Conservation (phyloP, 495 filamentous ascomycete genomes). For the Copromyces sp. region DNA sequence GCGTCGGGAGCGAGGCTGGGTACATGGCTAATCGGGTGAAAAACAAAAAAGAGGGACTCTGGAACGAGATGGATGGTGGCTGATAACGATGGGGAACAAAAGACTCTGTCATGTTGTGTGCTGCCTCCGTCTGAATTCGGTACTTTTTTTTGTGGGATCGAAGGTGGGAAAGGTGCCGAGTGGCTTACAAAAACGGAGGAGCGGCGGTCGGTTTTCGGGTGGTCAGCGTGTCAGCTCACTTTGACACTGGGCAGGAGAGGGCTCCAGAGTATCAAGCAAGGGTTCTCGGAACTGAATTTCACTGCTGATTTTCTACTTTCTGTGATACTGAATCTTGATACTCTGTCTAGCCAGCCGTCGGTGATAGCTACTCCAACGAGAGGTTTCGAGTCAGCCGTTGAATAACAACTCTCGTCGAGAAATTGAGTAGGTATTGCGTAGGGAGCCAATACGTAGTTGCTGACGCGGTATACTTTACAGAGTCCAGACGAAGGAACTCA, state of each 20-base stretch:
- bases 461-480: neutral
- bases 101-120: too few relatives aligned
- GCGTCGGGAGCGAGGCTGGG: neutral
- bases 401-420: neutral
- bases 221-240: neutral
- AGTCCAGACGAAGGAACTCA: neutral
- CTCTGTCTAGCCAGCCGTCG: neutral
- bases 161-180: neutral
- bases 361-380: neutral
- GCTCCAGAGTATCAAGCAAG: neutral
- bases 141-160: neutral
- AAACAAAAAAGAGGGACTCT: too few relatives aligned
- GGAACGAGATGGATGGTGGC: neutral
- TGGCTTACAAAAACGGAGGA: neutral
- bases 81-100: too few relatives aligned
- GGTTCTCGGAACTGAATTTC: neutral
- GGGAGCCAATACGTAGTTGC: neutral
- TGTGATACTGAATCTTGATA: neutral
- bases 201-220: neutral
- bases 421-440: neutral
- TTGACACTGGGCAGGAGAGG: neutral
- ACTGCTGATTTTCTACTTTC: neutral
- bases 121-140: too few relatives aligned
- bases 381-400: neutral
- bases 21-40: neutral